Conservation (phyloP, 352 stramenopile species). For the Elongisporangium undulatum region DNA sequence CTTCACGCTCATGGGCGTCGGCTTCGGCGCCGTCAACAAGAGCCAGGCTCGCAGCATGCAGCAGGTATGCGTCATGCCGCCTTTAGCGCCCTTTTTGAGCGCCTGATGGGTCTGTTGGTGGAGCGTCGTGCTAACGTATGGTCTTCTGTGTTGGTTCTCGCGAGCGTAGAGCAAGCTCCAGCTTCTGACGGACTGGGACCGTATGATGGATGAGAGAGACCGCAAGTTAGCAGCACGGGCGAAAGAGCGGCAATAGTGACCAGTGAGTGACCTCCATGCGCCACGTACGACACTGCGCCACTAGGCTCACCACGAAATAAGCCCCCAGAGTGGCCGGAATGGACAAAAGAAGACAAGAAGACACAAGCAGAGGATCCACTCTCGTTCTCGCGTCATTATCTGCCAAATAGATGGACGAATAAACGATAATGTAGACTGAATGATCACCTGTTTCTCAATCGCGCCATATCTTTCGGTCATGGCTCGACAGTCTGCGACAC, state of each 20-base stretch:
- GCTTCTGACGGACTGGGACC: slow-evolving; percentile 75
- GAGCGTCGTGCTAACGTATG: not conserved
- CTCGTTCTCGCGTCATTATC: not conserved
- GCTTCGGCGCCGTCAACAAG: slow-evolving; percentile 74
- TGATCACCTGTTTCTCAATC: not conserved
- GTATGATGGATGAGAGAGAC: slow-evolving; percentile 79
- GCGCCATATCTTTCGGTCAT: not conserved
- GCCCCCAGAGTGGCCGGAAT: not conserved
- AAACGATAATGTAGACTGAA: not conserved
- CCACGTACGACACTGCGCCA: not conserved
- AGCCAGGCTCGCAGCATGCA: slow-evolving; percentile 58
- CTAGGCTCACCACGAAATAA: not conserved
- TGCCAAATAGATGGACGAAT: not conserved
- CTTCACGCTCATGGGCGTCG: slow-evolving; percentile 78
- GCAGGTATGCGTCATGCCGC: slow-evolving; percentile 35
- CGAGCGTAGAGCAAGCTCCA: slow-evolving; percentile 62
- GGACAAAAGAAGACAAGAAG: not conserved
- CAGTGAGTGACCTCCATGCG: not conserved
- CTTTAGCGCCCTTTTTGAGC: not conserved
- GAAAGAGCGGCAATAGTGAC: slow-evolving; percentile 9
- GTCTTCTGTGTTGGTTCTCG: not conserved
- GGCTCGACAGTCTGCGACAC: not conserved
- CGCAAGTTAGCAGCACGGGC: slow-evolving; percentile 49
- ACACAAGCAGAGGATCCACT: not conserved
- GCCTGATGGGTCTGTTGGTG: not conserved